These are phyloP conservation scores for Fragilariopsis cylindrus DNA, from an alignment of 108 stramenopile genomes.

Conservation along the genomic window DNA sequence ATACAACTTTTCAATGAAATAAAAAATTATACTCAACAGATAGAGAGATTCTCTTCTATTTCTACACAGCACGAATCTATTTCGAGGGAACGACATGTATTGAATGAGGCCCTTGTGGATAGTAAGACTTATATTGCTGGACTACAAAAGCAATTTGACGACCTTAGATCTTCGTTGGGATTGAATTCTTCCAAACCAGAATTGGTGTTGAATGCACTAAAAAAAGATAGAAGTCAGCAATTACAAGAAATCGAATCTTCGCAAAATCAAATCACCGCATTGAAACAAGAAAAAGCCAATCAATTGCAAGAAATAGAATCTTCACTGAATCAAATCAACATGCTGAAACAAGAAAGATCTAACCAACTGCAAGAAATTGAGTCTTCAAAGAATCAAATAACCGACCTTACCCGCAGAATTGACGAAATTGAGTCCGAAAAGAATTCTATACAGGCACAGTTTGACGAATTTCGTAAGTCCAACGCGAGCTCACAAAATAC, in stretches of 20 bases:
- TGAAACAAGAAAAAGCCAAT: background rate
- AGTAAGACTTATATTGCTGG: background rate
- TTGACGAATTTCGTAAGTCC: background rate
- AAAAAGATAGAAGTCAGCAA: background rate
- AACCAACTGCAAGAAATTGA: background rate
- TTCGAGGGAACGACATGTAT: constrained; percentile 6
- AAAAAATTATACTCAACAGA: background rate
- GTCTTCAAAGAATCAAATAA: background rate
- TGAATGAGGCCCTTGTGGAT: background rate
- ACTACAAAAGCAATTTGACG: background rate
- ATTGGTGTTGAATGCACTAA: background rate
- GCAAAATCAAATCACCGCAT: background rate
- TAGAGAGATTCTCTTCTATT: background rate
- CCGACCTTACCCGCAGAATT: background rate
- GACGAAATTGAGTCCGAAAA: background rate
- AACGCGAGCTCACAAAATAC: background rate
- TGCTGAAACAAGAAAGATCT: too few species aligned
- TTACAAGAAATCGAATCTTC: constrained; percentile 4
- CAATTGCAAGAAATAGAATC: background rate
- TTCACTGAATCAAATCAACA: background rate
- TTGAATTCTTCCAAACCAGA: background rate
- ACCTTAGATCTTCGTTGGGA: background rate
- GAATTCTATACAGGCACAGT: background rate
- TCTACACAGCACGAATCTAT: background rate
- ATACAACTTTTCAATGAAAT: background rate